Evolutionary conservation across 78 protist species (phyloP).

Genomic region (Dictyostelium discoideum): DNA sequence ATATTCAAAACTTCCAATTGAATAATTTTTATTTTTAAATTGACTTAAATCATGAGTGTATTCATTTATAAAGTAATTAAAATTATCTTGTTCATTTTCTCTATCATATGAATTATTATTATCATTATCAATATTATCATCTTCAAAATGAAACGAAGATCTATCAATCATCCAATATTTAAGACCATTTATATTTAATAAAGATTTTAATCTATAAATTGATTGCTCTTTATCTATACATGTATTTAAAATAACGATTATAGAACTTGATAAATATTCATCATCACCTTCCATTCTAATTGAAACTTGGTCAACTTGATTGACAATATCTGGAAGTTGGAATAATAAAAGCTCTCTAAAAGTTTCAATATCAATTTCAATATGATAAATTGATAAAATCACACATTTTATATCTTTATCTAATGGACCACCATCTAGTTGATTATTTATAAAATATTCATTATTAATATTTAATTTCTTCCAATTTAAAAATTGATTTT

Average conservation of each 20-base stretch:
- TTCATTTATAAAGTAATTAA: no score
- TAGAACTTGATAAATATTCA: not conserved
- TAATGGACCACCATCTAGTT: not conserved
- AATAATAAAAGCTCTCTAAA: not conserved
- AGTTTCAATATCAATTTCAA: not conserved
- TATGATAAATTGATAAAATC: not conserved
- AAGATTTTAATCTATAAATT: not conserved
- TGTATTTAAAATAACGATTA: not conserved
- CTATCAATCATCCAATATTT: not conserved
- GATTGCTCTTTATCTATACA: not conserved
- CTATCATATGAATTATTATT: no score
- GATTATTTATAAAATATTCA: not conserved
- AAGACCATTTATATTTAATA: not conserved
- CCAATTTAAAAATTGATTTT: not conserved
- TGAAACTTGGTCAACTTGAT: not conserved
- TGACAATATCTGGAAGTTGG: not conserved
- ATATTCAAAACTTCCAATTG: not conserved
- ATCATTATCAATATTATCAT: not conserved
- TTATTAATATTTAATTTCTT: not conserved
- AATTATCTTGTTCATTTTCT: no score
- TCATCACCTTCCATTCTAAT: not conserved
- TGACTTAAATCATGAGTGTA: no score
- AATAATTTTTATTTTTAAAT: not conserved
- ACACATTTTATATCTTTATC: not conserved
- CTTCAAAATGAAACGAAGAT: not conserved